These are phyloP conservation scores for Phaeosphaeria sp. DNA, from an alignment of 2,329 filamentous ascomycete species.

Conservation along the genomic window DNA sequence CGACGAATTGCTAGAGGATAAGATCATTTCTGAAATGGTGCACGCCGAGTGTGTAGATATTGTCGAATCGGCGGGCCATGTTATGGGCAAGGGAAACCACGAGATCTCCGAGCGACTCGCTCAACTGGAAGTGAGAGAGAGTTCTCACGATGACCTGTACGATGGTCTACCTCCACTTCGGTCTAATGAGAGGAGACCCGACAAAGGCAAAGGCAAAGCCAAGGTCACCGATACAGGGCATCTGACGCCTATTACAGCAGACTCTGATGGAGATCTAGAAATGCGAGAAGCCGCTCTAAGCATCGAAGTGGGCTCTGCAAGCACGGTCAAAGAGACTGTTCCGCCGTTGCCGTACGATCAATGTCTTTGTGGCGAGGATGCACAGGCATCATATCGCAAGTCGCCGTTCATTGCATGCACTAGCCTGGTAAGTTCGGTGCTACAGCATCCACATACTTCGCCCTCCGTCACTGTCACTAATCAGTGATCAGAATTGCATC, in stretches of 20 bases:
- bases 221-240: constrained; percentile 10
- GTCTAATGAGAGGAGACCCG: not conserved
- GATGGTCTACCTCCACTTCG: not conserved
- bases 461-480: too few relatives aligned
- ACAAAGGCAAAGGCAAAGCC: constrained; percentile 16
- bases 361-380: constrained; percentile 29
- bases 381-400: constrained; percentile 5
- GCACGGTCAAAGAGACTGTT: not conserved
- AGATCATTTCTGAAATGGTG: constrained; percentile 32
- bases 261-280: constrained; percentile 22
- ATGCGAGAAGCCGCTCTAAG: constrained; percentile 10
- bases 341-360: constrained; percentile 12
- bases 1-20: constrained; percentile 35
- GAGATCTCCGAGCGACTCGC: constrained; percentile 8
- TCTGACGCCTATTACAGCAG: constrained; percentile 18
- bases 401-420: constrained; percentile 20
- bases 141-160: constrained; percentile 1
- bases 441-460: too few relatives aligned
- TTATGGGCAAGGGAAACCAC: not conserved
- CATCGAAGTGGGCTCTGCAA: not conserved
- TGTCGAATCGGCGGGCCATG: constrained; percentile 5
- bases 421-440: constrained; percentile 19
- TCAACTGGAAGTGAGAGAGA: constrained; percentile 3
- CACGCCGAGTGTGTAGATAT: constrained; percentile 22
- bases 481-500: constrained; percentile 24